phyloP scores from a whole-genome alignment of 1,284 basidiomycete species.

The Ganoderma lucidum region DNA sequence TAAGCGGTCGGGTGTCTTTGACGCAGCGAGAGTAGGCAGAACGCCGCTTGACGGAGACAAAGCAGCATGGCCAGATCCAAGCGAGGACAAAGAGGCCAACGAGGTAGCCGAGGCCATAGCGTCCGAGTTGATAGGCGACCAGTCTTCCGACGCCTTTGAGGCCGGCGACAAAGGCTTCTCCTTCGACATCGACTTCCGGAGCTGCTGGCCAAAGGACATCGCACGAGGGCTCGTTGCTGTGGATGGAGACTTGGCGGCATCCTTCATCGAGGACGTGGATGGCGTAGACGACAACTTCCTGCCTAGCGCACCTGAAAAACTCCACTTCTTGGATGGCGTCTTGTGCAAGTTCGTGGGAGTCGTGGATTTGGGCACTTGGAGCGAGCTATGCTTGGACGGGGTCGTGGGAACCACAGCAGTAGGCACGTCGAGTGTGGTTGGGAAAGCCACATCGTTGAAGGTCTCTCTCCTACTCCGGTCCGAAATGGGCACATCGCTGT shows the following conservation, averaged over 20 bases:
- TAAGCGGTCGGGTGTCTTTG: constrained; percentile 66
- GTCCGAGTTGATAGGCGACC: constrained; percentile 74
- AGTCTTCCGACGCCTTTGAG: constrained; percentile 53
- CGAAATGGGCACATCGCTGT: constrained; percentile 41
- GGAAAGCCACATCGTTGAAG: constrained; percentile 34
- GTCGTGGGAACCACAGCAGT: constrained; percentile 38
- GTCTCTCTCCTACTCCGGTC: constrained; percentile 37
- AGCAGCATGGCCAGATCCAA: constrained; percentile 65
- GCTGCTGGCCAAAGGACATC: constrained; percentile 65
- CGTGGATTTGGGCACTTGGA: constrained; percentile 43
- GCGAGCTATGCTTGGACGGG: constrained; percentile 40
- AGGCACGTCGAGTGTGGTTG: constrained; percentile 62
- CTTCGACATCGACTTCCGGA: constrained; percentile 72
- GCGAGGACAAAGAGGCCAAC: constrained; percentile 74
- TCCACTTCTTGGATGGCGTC: constrained; percentile 95
- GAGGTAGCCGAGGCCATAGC: constrained; percentile 81
- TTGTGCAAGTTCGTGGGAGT: constrained; percentile 52
- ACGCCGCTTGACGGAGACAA: constrained; percentile 44
- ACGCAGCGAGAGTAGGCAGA: constrained; percentile 38
- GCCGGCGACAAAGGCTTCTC: constrained; percentile 60
- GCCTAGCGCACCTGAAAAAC: constrained; percentile 90
- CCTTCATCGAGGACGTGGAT: constrained; percentile 62
- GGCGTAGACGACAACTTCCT: constrained; percentile 77
- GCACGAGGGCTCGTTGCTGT: constrained; percentile 71
- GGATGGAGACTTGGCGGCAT: constrained; percentile 52